Conservation (phyloP, 1,284 basidiomycete species). For the Ganoderma meredithae region DNA sequence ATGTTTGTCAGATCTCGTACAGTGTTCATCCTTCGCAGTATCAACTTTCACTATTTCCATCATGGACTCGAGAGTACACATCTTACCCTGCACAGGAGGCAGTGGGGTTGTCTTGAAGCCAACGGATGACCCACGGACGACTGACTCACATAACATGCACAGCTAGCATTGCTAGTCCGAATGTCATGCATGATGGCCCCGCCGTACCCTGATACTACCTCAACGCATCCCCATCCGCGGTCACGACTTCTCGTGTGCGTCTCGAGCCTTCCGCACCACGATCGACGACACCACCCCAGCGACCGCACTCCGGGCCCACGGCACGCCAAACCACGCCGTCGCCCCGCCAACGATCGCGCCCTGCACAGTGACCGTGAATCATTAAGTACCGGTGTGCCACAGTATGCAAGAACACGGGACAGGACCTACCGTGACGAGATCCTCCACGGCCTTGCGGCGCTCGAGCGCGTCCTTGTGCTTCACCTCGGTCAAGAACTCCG, state of each 20-base stretch:
- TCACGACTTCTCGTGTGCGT: background rate
- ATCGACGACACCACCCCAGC: background rate
- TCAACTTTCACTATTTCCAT: no score
- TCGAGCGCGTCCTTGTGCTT: background rate
- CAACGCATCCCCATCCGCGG: background rate
- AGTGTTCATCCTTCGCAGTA: no score
- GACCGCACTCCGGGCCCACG: background rate
- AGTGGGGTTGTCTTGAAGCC: no score
- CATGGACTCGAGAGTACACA: no score
- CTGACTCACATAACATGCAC: no score
- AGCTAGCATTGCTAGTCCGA: background rate
- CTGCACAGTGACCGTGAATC: no score
- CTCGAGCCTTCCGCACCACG: background rate
- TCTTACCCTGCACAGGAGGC: no score
- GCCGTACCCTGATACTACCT: background rate
- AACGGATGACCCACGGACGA: no score
- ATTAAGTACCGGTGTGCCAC: no score
- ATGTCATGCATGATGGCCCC: background rate
- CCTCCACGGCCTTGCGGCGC: background rate
- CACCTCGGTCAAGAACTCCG: background rate
- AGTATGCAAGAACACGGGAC: no score
- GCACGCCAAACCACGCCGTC: slow-evolving; percentile 3
- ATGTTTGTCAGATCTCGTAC: no score
- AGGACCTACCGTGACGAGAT: background rate
- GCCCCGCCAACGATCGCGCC: background rate